phyloP scores from a whole-genome alignment of 192 early-diverging fungal genomes.

The Dissophora ornata region DNA sequence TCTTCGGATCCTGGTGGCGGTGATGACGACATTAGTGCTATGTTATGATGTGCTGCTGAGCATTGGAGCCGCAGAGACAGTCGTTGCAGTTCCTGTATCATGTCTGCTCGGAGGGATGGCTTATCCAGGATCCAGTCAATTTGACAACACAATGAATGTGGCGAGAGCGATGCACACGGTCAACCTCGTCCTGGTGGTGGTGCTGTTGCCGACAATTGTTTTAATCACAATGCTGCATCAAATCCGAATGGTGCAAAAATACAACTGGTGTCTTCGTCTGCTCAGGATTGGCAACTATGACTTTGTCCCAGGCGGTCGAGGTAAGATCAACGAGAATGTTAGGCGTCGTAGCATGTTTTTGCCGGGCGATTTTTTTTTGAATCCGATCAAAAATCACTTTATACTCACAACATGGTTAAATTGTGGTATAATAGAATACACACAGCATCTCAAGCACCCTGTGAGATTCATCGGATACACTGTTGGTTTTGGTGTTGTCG shows the following conservation, averaged over 20 bases:
- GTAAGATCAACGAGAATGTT: constrained; percentile 12
- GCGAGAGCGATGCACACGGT: constrained; percentile 53
- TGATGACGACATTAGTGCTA: constrained; percentile 41
- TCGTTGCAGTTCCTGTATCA: constrained; percentile 32
- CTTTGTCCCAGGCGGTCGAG: constrained; percentile 50
- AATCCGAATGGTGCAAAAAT: constrained; percentile 52
- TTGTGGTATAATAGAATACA: constrained; percentile 30
- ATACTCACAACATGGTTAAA: too few relatives aligned
- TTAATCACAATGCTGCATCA: constrained; percentile 42
- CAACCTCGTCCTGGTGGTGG: constrained; percentile 39
- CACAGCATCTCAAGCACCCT: constrained; percentile 47
- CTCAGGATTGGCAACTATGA: constrained; percentile 47
- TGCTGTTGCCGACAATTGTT: constrained; percentile 33
- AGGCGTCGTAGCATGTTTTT: too few relatives aligned
- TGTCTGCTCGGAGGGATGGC: constrained; percentile 39
- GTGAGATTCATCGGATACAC: constrained; percentile 52
- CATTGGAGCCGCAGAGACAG: constrained; percentile 47
- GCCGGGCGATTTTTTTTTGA: too few relatives aligned
- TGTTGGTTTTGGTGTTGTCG: constrained; percentile 49
- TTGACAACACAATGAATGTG: constrained; percentile 56
- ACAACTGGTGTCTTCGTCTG: constrained; percentile 48
- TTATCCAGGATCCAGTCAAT: constrained; percentile 35
- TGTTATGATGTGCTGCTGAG: constrained; percentile 48
- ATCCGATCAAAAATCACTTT: too few relatives aligned
- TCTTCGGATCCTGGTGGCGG: constrained; percentile 43